Conservation (phyloP, 164 flowering plant genomes). For the Macadamia tetraphylla region DNA sequence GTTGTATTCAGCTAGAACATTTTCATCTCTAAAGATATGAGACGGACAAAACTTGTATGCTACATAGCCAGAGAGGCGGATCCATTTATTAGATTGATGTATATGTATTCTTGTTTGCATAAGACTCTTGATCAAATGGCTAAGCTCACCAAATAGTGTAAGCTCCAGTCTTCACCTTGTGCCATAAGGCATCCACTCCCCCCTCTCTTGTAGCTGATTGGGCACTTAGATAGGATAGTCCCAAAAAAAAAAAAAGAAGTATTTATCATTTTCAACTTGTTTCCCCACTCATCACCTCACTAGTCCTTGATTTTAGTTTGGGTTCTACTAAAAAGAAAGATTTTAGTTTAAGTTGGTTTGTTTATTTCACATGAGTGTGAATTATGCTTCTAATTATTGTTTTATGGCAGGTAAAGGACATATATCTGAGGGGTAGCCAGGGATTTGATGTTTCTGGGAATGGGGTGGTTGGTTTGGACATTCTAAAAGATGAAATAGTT, state of each 20-base stretch:
- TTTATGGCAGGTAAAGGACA: conserved; percentile 21
- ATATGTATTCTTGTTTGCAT: too few relatives aligned
- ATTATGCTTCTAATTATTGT: conserved; percentile 5
- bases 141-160: too few relatives aligned
- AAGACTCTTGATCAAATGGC: too few relatives aligned
- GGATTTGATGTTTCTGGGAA: conserved; percentile 7
- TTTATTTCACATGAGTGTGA: not conserved
- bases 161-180: too few relatives aligned
- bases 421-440: conserved; percentile 7
- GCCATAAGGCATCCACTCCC: too few relatives aligned
- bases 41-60: too few relatives aligned
- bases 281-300: not conserved
- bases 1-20: too few relatives aligned
- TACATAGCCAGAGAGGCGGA: too few relatives aligned
- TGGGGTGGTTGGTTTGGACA: conserved; percentile 26
- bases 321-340: not conserved
- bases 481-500: conserved; percentile 78
- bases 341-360: not conserved
- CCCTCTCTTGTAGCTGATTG: too few relatives aligned
- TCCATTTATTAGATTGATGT: too few relatives aligned
- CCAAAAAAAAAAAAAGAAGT: not conserved
- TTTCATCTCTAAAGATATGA: too few relatives aligned
- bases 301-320: not conserved
- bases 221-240: too few relatives aligned
- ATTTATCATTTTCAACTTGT: not conserved